Base-by-base conservation (phyloP, 2,329 filamentous ascomycete genomes). In the Ophiostoma populinum region DNA sequence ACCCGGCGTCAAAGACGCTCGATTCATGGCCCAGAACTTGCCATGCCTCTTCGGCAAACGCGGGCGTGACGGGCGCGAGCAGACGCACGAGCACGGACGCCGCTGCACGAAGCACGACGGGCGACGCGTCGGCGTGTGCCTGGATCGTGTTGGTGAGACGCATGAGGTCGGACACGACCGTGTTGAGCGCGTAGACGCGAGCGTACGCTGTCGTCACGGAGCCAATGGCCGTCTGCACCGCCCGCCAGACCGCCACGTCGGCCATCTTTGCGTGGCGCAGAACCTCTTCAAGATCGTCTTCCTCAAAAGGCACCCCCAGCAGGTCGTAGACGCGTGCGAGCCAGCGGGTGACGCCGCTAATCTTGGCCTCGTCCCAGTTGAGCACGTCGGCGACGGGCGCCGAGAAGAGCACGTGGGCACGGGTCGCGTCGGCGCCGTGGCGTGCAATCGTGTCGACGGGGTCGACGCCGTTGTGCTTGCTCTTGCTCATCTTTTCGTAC, bases 401-500 rank as follows among this genome's bases (percentile, higher is more conserved):
- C 46, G 86, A 80, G 59, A 93, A 92, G 6, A 93, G 65, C 50
- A 93, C 80, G 51, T 93, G 85, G 4, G 82, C 82, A 37, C 85
- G 65, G 2, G 80, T 85, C 6, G 80, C 75, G 52, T 93, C 85
- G 2, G 83, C 80, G 16, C 85, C 85, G 46, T 90, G 77, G 44
- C 70, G 72, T 7, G 63, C 57, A 38, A 90, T 81, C 43, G 78
- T 80, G 0, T 59, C 62, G 0, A 70, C 73, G 0, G 85, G 85
- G 49, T 92, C 82, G 6, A 92, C 81, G 18, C 85, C 85, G 49
- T 93, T 93, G 57, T 90, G 66, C 54, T 93, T 93, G 47, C 81
- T 92, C 57, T 93, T 93, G 25, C 80, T 90, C 85, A 93, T 93
- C 51, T 93, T 93, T 52, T 92, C 83, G 46, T 69, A 92, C 1